A percentile compares a stretch with the other conserved stretches of the same genome.
Evolutionary conservation across 2,329 filamentous ascomycete genomes (phyloP).

Genomic region (Pseudogymnoascus sp.): DNA sequence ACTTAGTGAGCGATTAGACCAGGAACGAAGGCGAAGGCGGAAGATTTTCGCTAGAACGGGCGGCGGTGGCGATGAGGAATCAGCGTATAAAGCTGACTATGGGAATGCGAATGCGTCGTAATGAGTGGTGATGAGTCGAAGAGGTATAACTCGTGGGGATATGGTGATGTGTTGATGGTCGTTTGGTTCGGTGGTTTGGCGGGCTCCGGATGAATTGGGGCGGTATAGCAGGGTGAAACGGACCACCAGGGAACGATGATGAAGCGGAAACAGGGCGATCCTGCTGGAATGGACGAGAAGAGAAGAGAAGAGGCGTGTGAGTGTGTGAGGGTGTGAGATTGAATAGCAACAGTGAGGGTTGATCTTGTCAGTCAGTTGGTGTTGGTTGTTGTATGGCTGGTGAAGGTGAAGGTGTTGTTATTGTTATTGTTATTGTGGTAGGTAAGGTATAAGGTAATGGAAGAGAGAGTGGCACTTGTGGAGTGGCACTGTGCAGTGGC

Average conservation of each 20-base stretch:
- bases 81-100: neutral
- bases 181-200: neutral
- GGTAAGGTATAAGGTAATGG: too few relatives aligned
- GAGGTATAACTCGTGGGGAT: neutral
- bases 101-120: neutral
- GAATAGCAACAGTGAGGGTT: neutral
- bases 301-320: neutral
- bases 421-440: conserved; percentile 1
- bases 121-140: neutral
- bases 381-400: neutral
- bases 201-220: neutral
- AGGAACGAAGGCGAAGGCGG: neutral
- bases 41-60: neutral
- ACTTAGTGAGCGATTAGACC: neutral
- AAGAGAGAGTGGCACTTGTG: too few relatives aligned
- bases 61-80: conserved; percentile 3
- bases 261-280: neutral
- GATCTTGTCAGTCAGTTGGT: neutral
- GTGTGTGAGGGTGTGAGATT: too few relatives aligned
- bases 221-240: neutral
- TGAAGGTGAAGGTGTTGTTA: neutral
- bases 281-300: neutral
- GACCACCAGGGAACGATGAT: neutral
- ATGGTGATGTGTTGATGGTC: neutral
- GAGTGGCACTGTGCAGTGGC: neutral